Evolutionary conservation across 2,329 filamentous ascomycete species (phyloP), one percentile per base, ranked within the genome.

Genomic region (Alternaria arborescens): DNA sequence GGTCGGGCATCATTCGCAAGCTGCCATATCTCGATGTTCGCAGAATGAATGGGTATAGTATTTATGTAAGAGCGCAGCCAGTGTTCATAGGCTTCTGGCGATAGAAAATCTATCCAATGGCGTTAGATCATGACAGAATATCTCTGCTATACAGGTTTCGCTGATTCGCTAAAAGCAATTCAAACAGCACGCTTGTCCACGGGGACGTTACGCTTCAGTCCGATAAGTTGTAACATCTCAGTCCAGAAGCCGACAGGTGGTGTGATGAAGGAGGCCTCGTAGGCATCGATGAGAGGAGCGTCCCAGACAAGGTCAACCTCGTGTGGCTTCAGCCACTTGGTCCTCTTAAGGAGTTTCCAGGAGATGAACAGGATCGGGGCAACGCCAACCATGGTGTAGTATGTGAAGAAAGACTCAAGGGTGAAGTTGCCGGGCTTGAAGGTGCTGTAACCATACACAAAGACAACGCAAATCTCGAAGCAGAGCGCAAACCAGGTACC

Each of bases 261-360:
- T 3, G 71, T 69, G 18, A 74, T 70, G 52, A 89, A 85, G 18
- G 70, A 72, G 1, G 76, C 71, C 64, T 79, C 77, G 55, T 79
- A 78, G 6, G 74, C 74, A 59, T 79, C 77, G 53, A 79, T 77
- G 24, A 75, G 67, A 30, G 80, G 77, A 32, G 79, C 74, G 10
- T 82, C 80, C 68, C 73, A 79, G 34, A 80, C 78, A 46, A 82
- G 68, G 60, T 82, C 80, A 22, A 82, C 78, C 70, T 90, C 84
- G 5, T 80, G 72, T 3, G 78, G 77, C 18, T 88, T 79, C 52
- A 85, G 79, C 60, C 65, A 71, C 60, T 82, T 82, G 2, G 88
- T 91, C 58, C 80, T 81, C 79, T 88, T 87, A 73, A 87, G 20
- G 1, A 91, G 8, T 78, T 91, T 92, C 87, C 88, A 92, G 68